These are phyloP conservation scores for Phytophthora palmivora DNA, from an alignment of 352 stramenopile species.

Conservation along the genomic window DNA sequence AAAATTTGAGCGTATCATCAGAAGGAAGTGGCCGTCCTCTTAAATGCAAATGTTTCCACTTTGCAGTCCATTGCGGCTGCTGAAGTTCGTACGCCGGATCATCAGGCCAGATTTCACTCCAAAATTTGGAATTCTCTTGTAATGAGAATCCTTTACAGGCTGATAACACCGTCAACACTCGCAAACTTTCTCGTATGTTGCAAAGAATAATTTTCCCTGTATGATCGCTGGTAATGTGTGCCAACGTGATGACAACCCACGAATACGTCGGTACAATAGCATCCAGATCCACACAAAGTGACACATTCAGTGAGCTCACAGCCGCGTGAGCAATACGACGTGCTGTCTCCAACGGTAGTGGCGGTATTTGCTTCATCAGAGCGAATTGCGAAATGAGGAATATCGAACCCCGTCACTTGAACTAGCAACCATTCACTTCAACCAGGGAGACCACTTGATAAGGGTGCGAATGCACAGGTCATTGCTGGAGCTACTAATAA, in stretches of 20 bases:
- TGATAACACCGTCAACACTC: constrained; percentile 22
- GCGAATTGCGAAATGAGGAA: no score
- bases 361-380: neutral
- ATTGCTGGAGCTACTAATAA: no score
- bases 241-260: constrained; percentile 23
- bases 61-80: constrained; percentile 13
- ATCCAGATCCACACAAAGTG: constrained; percentile 16
- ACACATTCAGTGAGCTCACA: constrained; percentile 15
- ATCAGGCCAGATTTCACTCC: constrained; percentile 22
- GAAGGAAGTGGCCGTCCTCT: neutral
- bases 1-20: constrained; percentile 2
- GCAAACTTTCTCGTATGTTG: constrained; percentile 18
- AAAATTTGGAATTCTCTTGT: constrained; percentile 26
- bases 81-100: neutral
- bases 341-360: constrained; percentile 24
- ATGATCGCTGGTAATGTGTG: neutral
- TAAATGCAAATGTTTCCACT: constrained; percentile 25
- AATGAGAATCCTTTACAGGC: constrained; percentile 25
- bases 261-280: constrained; percentile 15
- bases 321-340: constrained; percentile 17
- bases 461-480: no score
- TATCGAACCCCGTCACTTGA: no score
- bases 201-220: neutral
- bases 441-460: no score
- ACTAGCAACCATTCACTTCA: no score